Conservation (phyloP, 2,329 filamentous ascomycete genomes). For the Seiridium unicorne region DNA sequence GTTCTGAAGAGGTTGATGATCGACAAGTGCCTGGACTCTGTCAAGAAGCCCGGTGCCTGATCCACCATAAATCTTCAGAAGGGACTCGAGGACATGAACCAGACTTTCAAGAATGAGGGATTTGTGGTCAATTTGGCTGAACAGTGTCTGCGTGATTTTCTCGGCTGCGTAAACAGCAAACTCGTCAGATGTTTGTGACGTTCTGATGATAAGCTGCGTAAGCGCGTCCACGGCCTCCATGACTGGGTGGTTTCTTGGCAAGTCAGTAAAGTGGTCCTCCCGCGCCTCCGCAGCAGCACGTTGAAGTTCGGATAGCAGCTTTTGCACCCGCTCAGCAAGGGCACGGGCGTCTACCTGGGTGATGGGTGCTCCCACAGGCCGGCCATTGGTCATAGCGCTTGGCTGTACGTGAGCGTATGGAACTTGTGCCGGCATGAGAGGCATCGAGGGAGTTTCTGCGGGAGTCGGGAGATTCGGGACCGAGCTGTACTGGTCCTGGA, state of each 20-base stretch:
- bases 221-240: conserved; percentile 63
- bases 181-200: conserved; percentile 59
- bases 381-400: conserved; percentile 46
- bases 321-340: conserved; percentile 55
- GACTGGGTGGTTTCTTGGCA: conserved; percentile 57
- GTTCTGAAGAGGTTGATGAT: conserved; percentile 52
- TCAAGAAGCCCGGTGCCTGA: conserved; percentile 49
- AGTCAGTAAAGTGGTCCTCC: conserved; percentile 59
- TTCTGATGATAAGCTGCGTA: conserved; percentile 62
- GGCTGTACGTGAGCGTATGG: conserved; percentile 55
- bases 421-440: conserved; percentile 49
- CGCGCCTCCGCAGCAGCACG: conserved; percentile 49
- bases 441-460: conserved; percentile 55
- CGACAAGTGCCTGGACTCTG: conserved; percentile 55
- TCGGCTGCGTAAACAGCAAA: conserved; percentile 59
- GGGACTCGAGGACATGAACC: conserved; percentile 59
- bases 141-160: conserved; percentile 56
- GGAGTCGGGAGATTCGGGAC: conserved; percentile 58
- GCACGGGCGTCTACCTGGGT: conserved; percentile 50
- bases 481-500: conserved; percentile 59
- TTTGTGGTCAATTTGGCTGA: conserved; percentile 45
- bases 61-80: conserved; percentile 54
- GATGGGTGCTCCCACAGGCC: conserved; percentile 35
- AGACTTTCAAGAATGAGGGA: conserved; percentile 59
- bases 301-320: conserved; percentile 57